Conservation (phyloP, 768 basidiomycete genomes). For the Epithele typhae region DNA sequence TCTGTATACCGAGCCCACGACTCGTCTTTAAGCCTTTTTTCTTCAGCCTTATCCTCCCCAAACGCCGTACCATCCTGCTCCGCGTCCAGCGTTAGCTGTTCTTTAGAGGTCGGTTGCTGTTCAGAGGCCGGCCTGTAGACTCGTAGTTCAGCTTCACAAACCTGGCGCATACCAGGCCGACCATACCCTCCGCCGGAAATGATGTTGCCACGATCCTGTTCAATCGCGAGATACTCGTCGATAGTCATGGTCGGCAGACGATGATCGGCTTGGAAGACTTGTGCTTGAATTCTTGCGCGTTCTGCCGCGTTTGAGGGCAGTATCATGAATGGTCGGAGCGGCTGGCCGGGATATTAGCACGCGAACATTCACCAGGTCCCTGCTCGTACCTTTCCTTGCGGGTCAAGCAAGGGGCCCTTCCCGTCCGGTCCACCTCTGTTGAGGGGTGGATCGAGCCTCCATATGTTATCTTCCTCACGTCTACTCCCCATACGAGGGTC, state of each 20-base stretch:
- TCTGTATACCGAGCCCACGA: constrained; percentile 91
- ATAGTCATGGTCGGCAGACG: constrained; percentile 92
- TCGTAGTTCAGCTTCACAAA: not conserved
- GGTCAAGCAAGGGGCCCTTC: constrained; percentile 66
- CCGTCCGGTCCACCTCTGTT: constrained; percentile 32
- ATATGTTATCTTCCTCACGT: constrained; percentile 50
- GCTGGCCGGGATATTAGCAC: constrained; percentile 38
- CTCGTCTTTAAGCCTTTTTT: constrained; percentile 81
- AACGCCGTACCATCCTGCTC: constrained; percentile 78
- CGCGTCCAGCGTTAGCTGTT: constrained; percentile 72
- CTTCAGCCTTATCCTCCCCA: constrained; percentile 66
- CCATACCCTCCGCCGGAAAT: constrained; percentile 83
- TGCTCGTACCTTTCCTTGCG: constrained; percentile 63
- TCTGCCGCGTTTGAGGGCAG: constrained; percentile 67
- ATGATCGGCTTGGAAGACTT: constrained; percentile 83
- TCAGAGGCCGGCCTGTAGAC: constrained; percentile 52
- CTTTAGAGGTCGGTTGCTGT: constrained; percentile 63
- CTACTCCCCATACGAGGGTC: constrained; percentile 37
- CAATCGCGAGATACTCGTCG: constrained; percentile 90
- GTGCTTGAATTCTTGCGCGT: constrained; percentile 65
- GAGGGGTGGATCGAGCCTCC: constrained; percentile 64
- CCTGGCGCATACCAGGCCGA: not conserved
- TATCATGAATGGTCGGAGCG: constrained; percentile 89
- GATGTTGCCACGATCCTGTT: constrained; percentile 79
- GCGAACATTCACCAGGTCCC: too few species aligned